Evolutionary conservation across 2,329 filamentous ascomycete species (phyloP).

Genomic region (Ophiostoma triangulosporum): DNA sequence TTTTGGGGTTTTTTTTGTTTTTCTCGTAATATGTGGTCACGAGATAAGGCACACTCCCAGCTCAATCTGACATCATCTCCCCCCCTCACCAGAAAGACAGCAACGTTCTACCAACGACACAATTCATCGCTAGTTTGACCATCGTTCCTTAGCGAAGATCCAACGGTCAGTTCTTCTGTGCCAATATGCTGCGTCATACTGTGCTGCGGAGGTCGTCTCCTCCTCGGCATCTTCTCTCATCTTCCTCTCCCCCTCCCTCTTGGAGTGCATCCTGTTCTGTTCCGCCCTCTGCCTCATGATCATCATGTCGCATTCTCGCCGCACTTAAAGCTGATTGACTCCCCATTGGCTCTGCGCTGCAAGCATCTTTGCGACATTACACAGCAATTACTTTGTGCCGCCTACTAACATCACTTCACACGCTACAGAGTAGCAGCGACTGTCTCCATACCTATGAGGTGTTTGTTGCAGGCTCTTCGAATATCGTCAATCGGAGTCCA

Average conservation of each 20-base stretch:
- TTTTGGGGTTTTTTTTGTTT: no score
- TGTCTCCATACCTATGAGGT: not conserved
- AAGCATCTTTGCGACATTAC: not conserved
- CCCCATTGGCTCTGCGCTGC: not conserved
- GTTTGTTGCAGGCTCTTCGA: not conserved
- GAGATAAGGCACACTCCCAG: not conserved
- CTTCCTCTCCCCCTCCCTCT: not conserved
- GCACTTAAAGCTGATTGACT: not conserved
- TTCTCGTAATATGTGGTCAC: not conserved
- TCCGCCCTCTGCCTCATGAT: not conserved
- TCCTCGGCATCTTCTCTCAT: not conserved
- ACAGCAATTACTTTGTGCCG: not conserved
- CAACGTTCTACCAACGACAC: not conserved
- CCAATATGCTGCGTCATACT: not conserved
- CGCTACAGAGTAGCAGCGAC: not conserved
- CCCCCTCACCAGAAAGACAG: no score
- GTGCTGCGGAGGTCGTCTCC: not conserved
- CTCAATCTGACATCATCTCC: not conserved
- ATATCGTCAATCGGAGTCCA: not conserved
- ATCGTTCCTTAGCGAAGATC: not conserved
- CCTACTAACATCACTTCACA: not conserved
- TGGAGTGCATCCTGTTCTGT: not conserved
- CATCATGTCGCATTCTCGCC: not conserved
- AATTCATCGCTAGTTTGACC: not conserved
- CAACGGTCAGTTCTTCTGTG: not conserved